Conservation (phyloP, 192 early-diverging fungal genomes). For the Physocladia obscura region DNA sequence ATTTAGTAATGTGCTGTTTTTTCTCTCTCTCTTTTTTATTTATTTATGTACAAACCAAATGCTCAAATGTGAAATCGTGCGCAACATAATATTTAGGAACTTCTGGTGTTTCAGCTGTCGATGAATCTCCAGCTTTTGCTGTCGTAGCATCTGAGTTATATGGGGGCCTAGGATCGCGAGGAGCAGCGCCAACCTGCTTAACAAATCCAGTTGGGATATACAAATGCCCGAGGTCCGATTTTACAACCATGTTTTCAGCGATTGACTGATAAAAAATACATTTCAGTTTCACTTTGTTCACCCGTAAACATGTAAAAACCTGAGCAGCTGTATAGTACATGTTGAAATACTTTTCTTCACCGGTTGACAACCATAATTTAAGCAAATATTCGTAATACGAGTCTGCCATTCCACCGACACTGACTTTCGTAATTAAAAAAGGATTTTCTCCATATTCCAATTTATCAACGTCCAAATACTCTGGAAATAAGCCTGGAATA, state of each 20-base stretch:
- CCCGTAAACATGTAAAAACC: too few relatives aligned
- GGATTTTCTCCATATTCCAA: background rate
- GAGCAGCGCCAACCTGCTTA: background rate
- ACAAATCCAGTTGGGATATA: background rate
- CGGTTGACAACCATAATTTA: conserved; percentile 43
- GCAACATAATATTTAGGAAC: too few relatives aligned
- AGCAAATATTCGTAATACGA: conserved; percentile 56
- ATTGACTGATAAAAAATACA: background rate
- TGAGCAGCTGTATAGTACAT: conserved; percentile 12
- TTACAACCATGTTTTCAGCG: background rate
- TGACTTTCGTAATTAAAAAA: background rate
- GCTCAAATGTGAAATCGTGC: conserved; percentile 1
- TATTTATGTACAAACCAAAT: too few relatives aligned
- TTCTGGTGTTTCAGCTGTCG: too few relatives aligned
- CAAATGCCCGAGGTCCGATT: background rate
- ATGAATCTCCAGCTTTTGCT: too few relatives aligned
- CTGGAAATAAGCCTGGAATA: conserved; percentile 10
- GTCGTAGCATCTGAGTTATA: too few relatives aligned
- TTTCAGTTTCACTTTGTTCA: background rate
- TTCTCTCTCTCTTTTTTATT: too few relatives aligned
- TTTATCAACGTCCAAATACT: background rate
- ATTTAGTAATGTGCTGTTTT: background rate
- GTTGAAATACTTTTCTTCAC: conserved; percentile 1
- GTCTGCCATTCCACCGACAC: conserved; percentile 41
- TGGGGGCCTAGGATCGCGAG: background rate